Conservation (phyloP, 768 basidiomycete species). For the Kwoniella europaea region DNA sequence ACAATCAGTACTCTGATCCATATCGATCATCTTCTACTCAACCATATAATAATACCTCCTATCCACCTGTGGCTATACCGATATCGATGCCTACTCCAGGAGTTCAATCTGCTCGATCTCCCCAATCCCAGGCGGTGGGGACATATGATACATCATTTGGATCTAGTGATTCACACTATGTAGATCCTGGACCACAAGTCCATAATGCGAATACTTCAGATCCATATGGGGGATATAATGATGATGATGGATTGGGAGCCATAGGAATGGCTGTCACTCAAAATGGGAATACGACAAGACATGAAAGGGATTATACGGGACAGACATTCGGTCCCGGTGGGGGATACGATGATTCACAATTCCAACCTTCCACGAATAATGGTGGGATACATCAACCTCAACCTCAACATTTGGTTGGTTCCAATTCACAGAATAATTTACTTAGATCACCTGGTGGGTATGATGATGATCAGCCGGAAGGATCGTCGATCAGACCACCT, state of each 20-base stretch:
- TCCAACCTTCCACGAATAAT: conserved; percentile 6
- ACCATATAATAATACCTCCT: conserved; percentile 15
- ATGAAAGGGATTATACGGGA: conserved; percentile 40
- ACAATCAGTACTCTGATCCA: conserved; percentile 20
- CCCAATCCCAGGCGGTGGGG: neutral
- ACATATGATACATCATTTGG: conserved; percentile 13
- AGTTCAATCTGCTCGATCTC: conserved; percentile 9
- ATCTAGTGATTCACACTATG: conserved; percentile 26
- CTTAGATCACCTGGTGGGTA: conserved; percentile 26
- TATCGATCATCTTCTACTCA: conserved; percentile 30
- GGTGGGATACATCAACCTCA: conserved; percentile 20
- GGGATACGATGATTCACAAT: conserved; percentile 24
- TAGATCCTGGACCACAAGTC: conserved; percentile 28
- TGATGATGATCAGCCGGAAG: neutral
- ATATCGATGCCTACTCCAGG: conserved; percentile 25
- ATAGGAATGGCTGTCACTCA: conserved; percentile 36
- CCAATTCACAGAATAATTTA: conserved; percentile 15
- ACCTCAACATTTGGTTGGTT: conserved; percentile 35
- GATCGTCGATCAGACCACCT: conserved; percentile 15
- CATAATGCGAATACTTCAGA: conserved; percentile 15
- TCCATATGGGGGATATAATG: conserved; percentile 47
- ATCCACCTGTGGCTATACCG: conserved; percentile 2
- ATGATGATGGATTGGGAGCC: conserved; percentile 44
- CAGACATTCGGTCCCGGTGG: conserved; percentile 23
- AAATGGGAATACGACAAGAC: conserved; percentile 18